Evolutionary conservation across 2,329 filamentous ascomycete species (phyloP).

Genomic region (Erysiphe pulchra): DNA sequence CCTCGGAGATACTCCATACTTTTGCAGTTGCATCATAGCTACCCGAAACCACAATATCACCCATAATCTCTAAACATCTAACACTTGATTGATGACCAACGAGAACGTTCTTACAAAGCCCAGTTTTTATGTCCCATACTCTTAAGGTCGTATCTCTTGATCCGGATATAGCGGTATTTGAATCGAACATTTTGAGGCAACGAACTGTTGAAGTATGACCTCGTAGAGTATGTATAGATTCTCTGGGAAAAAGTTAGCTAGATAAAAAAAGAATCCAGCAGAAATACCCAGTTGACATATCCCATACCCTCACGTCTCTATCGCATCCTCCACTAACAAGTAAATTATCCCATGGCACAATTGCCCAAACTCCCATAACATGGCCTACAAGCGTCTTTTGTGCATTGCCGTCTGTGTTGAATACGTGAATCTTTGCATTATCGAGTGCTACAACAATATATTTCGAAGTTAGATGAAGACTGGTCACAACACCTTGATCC

Average conservation of each 20-base stretch:
- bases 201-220: conserved; percentile 93
- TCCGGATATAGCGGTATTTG: conserved; percentile 82
- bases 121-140: conserved; percentile 81
- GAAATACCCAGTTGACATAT: conserved; percentile 60
- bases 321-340: conserved; percentile 92
- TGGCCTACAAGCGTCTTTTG: conserved; percentile 81
- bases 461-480: conserved; percentile 74
- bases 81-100: conserved; percentile 92
- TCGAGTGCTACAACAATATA: conserved; percentile 96
- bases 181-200: conserved; percentile 92
- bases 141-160: conserved; percentile 84
- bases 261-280: background rate
- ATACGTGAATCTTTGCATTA: conserved; percentile 96
- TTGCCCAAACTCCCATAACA: conserved; percentile 98
- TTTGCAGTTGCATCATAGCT: conserved; percentile 94
- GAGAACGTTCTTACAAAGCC: conserved; percentile 71
- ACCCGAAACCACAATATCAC: conserved; percentile 89
- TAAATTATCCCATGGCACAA: conserved; percentile 93
- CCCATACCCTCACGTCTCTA: conserved; percentile 89
- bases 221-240: conserved; percentile 56
- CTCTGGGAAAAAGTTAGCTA: conserved; percentile 20
- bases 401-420: conserved; percentile 71
- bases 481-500: conserved; percentile 91
- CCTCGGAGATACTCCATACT: conserved; percentile 95
- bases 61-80: conserved; percentile 81